phyloP scores from a whole-genome alignment of 108 stramenopile genomes.

The Schizochytrium sp. region DNA sequence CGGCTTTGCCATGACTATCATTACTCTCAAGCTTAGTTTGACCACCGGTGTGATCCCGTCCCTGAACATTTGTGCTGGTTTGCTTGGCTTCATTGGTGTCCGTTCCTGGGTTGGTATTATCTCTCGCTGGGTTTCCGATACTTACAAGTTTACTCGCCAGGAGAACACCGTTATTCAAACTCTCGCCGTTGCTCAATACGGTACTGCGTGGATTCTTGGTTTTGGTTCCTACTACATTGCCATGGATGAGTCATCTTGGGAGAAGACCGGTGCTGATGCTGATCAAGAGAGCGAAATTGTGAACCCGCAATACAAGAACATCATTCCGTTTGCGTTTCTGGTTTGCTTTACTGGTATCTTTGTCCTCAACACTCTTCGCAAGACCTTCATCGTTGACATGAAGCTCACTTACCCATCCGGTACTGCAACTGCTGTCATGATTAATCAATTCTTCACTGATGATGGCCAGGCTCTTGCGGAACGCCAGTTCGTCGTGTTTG shows the following conservation, averaged over 20 bases:
- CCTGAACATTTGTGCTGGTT: conserved; percentile 37
- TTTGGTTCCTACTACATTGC: conserved; percentile 62
- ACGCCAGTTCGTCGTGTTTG: conserved; percentile 24
- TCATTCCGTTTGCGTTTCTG: conserved; percentile 4
- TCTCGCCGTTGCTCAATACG: conserved; percentile 48
- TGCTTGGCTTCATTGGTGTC: conserved; percentile 51
- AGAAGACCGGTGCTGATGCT: not conserved
- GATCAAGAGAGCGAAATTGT: not conserved
- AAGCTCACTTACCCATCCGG: conserved; percentile 38
- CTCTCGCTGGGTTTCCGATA: not conserved
- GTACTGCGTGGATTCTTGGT: conserved; percentile 18
- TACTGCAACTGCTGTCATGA: conserved; percentile 58
- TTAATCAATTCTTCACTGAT: conserved; percentile 46
- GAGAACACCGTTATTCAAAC: conserved; percentile 58
- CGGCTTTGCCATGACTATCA: conserved; percentile 36
- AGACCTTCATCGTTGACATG: conserved; percentile 43
- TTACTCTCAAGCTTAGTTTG: conserved; percentile 34
- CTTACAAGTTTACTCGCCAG: conserved; percentile 32
- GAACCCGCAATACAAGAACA: not conserved
- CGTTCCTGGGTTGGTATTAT: not conserved
- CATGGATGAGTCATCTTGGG: conserved; percentile 30
- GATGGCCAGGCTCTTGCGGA: not conserved
- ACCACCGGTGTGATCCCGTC: conserved; percentile 54
- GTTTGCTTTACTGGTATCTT: conserved; percentile 56
- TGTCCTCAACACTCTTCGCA: conserved; percentile 29